Percentiles rank a stretch among this genome's conserved stretches.
Evolutionary conservation across 257 asterid genomes (phyloP).

Genomic region (Solanum neorickii): DNA sequence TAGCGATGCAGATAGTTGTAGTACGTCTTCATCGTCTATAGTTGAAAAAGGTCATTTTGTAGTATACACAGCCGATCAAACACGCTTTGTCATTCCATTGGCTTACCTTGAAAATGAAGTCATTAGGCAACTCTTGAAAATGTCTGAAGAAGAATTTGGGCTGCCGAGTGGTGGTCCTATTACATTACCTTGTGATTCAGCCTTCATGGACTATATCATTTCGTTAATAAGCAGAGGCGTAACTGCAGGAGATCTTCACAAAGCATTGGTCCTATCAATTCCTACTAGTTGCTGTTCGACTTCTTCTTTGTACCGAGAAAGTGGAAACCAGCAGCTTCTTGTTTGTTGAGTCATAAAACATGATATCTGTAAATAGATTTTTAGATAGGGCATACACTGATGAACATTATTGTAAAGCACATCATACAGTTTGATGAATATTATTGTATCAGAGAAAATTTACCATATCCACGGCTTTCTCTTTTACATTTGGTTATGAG

Average conservation of each 20-base stretch:
- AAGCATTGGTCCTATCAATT: constrained; percentile 1
- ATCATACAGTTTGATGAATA: not conserved
- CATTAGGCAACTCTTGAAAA: not conserved
- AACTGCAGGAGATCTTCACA: constrained; percentile 10
- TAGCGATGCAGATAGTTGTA: not conserved
- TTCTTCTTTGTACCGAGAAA: not conserved
- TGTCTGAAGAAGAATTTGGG: not conserved
- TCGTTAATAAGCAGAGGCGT: constrained; percentile 8
- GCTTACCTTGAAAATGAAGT: not conserved
- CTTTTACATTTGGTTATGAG: not conserved
- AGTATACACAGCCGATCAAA: not conserved
- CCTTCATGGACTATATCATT: not conserved
- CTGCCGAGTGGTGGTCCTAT: not conserved
- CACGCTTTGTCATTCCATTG: not conserved
- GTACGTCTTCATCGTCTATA: not conserved
- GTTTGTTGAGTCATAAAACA: not conserved
- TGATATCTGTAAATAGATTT: not conserved
- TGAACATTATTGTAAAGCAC: not conserved
- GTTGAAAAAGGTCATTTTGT: not conserved
- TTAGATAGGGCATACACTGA: not conserved
- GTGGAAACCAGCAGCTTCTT: not conserved
- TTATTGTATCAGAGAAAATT: not conserved
- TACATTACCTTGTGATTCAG: not conserved
- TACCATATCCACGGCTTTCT: not conserved
- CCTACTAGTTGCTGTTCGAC: not conserved